phyloP scores from a whole-genome alignment of 2,329 filamentous ascomycete genomes.

The Aotearoamyces nothofagi region DNA sequence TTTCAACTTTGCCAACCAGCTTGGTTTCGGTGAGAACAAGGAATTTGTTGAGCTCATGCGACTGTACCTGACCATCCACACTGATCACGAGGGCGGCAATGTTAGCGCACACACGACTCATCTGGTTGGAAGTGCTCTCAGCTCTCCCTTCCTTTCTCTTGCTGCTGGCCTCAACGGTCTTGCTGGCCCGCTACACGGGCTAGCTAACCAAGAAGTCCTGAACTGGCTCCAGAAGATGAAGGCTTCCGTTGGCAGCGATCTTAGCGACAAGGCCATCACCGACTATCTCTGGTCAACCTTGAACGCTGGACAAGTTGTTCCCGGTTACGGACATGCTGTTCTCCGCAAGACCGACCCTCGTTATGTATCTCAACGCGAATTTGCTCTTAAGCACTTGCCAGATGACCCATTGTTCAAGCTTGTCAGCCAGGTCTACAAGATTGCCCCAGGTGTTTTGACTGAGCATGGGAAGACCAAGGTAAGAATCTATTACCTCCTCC shows the following conservation, averaged over 20 bases:
- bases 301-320: constrained; percentile 89
- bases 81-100: constrained; percentile 98
- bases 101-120: constrained; percentile 98
- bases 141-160: constrained; percentile 93
- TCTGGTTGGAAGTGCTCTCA: constrained; percentile 89
- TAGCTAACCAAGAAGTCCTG: constrained; percentile 98
- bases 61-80: constrained; percentile 99
- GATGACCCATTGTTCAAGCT: constrained; percentile 99
- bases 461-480: constrained; percentile 99
- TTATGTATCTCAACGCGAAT: constrained; percentile 80
- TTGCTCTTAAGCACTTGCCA: constrained; percentile 56
- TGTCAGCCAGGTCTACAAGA: constrained; percentile 99
- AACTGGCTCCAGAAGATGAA: constrained; percentile 99
- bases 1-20: constrained; percentile 99
- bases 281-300: constrained; percentile 98
- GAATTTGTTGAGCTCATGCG: constrained; percentile 98
- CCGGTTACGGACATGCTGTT: constrained; percentile 96
- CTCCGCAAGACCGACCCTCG: constrained; percentile 99
- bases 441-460: constrained; percentile 89
- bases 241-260: constrained; percentile 80
- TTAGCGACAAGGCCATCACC: constrained; percentile 91
- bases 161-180: constrained; percentile 96
- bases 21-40: constrained; percentile 85
- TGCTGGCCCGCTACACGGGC: constrained; percentile 92
- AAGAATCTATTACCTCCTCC: constrained; percentile 27